Base-by-base conservation (phyloP, 2,329 filamentous ascomycete genomes). In the Penicillium sp. region DNA sequence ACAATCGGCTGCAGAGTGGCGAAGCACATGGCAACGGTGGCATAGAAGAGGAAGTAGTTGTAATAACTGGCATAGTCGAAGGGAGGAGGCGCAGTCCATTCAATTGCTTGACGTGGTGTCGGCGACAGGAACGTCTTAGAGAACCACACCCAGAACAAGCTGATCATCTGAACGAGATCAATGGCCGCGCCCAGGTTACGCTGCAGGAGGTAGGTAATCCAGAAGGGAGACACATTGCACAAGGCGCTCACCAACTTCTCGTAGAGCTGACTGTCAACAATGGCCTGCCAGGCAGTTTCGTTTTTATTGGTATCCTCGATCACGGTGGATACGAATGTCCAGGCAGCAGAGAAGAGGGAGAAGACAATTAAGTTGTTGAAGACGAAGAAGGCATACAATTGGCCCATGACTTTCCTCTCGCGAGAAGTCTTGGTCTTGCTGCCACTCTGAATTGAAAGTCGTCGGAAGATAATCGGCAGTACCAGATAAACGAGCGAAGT, bases 31-130 rank as follows among this genome's bases (percentile, higher is more conserved):
- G 91, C 89, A 31, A 98, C 90, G 0, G 93, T 97, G 24, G 90
- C 82, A 78, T 98, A 99, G 77, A 91, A 99, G 29, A 98, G 81
- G 75, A 97, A 97, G 74, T 96, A 98, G 75, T 97, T 98, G 83
- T 97, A 99, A 78, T 98, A 98, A 66, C 87, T 91, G 57, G 95
- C 91, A 70, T 97, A 98, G 65, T 98, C 93, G 72, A 99, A 97
- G 0, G 90, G 82, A 2, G 91, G 93, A 1, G 95, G 95, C 3
- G 95, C 95, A 0, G 93, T 96, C 69, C 95, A 85, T 73, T 96
- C 91, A 65, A 98, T 98, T 65, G 95, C 81, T 73, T 96, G 89
- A 65, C 95, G 84, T 5, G 95, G 95, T 2, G 95, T 98, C 3
- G 93, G 93, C 59, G 86, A 89, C 26, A 90, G 84, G 68, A 97